Conservation (phyloP, 352 stramenopile species). For the Plasmopara viticola region DNA sequence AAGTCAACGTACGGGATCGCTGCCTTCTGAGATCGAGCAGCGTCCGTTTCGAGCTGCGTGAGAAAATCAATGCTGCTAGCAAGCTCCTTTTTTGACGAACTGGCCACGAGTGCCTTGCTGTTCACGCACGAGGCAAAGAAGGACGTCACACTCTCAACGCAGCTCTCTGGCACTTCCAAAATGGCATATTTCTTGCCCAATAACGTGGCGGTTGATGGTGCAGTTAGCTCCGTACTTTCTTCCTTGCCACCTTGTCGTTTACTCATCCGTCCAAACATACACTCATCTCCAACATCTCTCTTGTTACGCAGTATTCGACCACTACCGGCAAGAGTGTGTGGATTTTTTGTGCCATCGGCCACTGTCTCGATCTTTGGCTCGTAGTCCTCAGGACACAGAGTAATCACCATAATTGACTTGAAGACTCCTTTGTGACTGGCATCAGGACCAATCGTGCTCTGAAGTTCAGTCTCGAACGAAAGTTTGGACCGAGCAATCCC, state of each 20-base stretch:
- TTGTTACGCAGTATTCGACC: conserved; percentile 48
- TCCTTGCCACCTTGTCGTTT: conserved; percentile 28
- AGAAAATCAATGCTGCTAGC: conserved; percentile 67
- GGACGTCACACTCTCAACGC: conserved; percentile 59
- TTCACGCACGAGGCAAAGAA: conserved; percentile 40
- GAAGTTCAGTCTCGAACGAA: conserved; percentile 35
- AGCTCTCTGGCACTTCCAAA: conserved; percentile 72
- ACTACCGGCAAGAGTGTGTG: conserved; percentile 18
- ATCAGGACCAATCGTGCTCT: conserved; percentile 12
- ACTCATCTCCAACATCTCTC: conserved; percentile 34
- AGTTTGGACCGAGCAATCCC: conserved; percentile 32
- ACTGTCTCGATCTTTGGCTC: conserved; percentile 27
- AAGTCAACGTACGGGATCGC: conserved; percentile 58
- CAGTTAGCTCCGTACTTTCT: conserved; percentile 36
- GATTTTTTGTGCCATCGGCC: conserved; percentile 15
- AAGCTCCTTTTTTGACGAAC: conserved; percentile 69
- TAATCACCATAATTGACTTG: conserved; percentile 69
- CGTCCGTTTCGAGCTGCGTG: conserved; percentile 69
- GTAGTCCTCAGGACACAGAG: conserved; percentile 62
- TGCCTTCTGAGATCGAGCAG: conserved; percentile 31
- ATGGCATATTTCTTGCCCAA: conserved; percentile 65
- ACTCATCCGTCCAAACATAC: conserved; percentile 32
- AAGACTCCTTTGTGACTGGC: conserved; percentile 37
- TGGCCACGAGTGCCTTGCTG: conserved; percentile 50
- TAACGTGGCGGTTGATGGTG: conserved; percentile 47